Conservation (phyloP, 805 yeast genomes). For the Candida tibetensis region DNA sequence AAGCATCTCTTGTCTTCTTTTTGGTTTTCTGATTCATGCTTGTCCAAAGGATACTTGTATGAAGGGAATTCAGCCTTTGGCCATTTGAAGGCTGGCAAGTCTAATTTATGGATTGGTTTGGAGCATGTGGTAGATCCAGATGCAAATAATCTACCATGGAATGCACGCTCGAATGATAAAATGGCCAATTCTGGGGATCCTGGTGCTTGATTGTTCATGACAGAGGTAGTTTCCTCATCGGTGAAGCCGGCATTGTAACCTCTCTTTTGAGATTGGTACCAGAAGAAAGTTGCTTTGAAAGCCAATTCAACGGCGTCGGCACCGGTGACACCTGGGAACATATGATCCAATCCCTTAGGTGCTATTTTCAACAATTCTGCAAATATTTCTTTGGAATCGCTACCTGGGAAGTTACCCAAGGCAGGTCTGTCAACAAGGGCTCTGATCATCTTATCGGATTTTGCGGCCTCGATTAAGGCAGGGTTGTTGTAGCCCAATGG, state of each 20-base stretch:
- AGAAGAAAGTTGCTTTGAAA: slow-evolving; percentile 83
- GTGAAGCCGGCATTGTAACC: slow-evolving; percentile 62
- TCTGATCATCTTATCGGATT: slow-evolving; percentile 64
- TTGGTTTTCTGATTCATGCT: slow-evolving; percentile 58
- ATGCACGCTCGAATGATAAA: slow-evolving; percentile 80
- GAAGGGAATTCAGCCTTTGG: slow-evolving; percentile 93
- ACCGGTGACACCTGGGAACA: slow-evolving; percentile 82
- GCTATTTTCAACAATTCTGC: slow-evolving; percentile 57
- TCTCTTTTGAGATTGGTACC: slow-evolving; percentile 68
- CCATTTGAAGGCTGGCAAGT: slow-evolving; percentile 93
- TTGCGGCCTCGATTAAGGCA: slow-evolving; percentile 63
- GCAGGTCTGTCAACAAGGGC: slow-evolving; percentile 85
- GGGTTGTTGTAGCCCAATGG: slow-evolving; percentile 88
- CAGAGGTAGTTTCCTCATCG: slow-evolving; percentile 63
- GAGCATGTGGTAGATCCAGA: slow-evolving; percentile 89
- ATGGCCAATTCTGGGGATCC: slow-evolving; percentile 88
- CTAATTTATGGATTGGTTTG: slow-evolving; percentile 91
- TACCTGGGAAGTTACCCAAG: slow-evolving; percentile 53
- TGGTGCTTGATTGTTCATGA: slow-evolving; percentile 81
- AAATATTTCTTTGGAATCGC: slow-evolving; percentile 59
- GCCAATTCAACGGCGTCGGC: slow-evolving; percentile 90
- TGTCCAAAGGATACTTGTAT: slow-evolving; percentile 79
- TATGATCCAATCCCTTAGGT: slow-evolving; percentile 69
- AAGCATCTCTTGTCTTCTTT: slow-evolving; percentile 82
- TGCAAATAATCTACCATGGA: slow-evolving; percentile 95